Evolutionary conservation across 2,329 filamentous ascomycete species (phyloP), one percentile per base, ranked within the genome.

Genomic region (Aspergillus fumigatus): DNA sequence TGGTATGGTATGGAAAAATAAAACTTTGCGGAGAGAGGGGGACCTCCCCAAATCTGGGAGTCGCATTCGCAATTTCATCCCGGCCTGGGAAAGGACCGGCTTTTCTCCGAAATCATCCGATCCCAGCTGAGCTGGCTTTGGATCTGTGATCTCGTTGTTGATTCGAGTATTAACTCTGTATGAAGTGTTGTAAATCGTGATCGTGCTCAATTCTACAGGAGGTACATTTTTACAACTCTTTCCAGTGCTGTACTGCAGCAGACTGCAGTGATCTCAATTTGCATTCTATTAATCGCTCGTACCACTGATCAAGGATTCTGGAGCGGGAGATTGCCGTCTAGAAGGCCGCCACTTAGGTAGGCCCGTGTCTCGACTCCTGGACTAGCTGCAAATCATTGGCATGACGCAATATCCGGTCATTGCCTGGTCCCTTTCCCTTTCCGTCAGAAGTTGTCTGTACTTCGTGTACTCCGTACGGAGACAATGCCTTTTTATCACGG

Each of bases 321-420:
- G 21, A 47, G 59, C 63, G 63, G 63, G 63, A 65, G 63, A 65
- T 65, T 61, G 62, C 54, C 61, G 55, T 65, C 62, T 60, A 62
- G 60, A 62, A 61, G 61, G 54, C 59, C 59, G 61, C 61, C 62
- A 63, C 62, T 62, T 60, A 63, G 52, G 61, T 61, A 65, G 58
- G 54, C 54, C 55, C 55, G 58, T 62, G 61, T 63, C 55, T 65
- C 55, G 55, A 60, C 55, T 64, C 56, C 57, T 61, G 59, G 48
- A 55, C 60, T 65, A 65, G 63, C 57, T 60, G 60, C 63, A 62
- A 62, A 62, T 64, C 62, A 60, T 61, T 57, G 43, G 35, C 57
- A 61, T 65, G 59, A 64, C 63, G 61, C 61, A 58, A 61, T 60
- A 49, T 43, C 21, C 43, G 43, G 43, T 32, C 23, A 11, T 48